Conservation (phyloP, 768 basidiomycete species). For the Mrakia gelida region DNA sequence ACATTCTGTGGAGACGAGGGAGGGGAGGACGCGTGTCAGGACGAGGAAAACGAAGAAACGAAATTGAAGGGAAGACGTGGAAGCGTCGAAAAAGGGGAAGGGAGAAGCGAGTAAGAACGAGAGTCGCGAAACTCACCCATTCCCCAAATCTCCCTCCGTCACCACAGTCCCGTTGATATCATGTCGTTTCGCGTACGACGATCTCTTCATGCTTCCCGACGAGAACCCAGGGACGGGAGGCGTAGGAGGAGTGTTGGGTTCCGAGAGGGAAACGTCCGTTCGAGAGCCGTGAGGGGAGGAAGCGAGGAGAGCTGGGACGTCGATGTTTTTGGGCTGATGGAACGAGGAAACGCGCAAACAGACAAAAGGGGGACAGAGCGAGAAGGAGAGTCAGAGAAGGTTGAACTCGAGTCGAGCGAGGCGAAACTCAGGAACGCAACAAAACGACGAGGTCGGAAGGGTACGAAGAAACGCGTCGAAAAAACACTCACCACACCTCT, state of each 20-base stretch:
- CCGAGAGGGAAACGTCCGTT: neutral
- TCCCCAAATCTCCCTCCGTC: slow-evolving; percentile 33
- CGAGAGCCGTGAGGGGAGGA: neutral
- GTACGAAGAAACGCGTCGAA: neutral
- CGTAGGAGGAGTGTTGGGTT: neutral
- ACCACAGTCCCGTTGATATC: slow-evolving; percentile 38
- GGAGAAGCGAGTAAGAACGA: neutral
- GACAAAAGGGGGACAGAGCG: too few relatives aligned
- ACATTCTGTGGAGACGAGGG: slow-evolving; percentile 47
- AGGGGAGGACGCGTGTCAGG: neutral
- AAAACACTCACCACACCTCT: slow-evolving; percentile 20
- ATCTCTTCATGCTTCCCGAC: slow-evolving; percentile 18
- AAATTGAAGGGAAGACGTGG: too few relatives aligned
- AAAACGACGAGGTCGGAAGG: too few relatives aligned
- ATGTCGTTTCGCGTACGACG: slow-evolving; percentile 25
- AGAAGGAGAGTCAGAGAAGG: too few relatives aligned
- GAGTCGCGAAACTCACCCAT: slow-evolving; percentile 37
- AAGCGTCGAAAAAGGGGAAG: neutral
- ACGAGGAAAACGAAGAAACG: neutral
- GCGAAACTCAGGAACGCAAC: too few relatives aligned
- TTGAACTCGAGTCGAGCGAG: too few relatives aligned
- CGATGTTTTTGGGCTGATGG: slow-evolving; percentile 1
- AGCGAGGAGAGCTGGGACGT: slow-evolving; percentile 2
- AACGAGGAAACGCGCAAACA: neutral
- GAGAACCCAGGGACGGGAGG: neutral